Base-by-base conservation (phyloP, 495 filamentous ascomycete species). In the Penicillium pancosmium region DNA sequence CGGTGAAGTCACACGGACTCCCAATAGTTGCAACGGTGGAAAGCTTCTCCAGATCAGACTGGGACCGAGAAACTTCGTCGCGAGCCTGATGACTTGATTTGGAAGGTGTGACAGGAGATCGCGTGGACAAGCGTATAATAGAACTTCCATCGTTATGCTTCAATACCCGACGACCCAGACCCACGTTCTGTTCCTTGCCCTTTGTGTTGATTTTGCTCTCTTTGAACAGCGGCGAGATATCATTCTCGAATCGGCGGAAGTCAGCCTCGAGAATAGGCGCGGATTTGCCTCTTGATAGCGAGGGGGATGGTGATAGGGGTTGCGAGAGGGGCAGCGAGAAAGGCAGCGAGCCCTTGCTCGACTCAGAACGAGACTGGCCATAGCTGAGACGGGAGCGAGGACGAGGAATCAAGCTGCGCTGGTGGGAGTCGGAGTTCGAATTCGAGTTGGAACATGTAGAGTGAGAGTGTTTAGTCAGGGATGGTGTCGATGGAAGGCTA, bases 1-100 rank as follows among this genome's bases (percentile, higher is more conserved):
- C 7, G 11, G 47, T 31, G 15, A 41, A 46, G 21, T 66, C 60
- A 35, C 52, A 61, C 18, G 59, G 47, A 16, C 60, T 68, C 9
- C 61, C 61, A 12, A 25, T 31, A 13, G 44, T 54, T 52, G 46
- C 64, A 40, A 54, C 58, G 2, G 55, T 57, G 10, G 66, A 68
- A 41, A 53, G 18, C 9, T 33, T 61, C 33, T 61, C 57, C 21
- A 38, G 27, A 23, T 50, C 48, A 16, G 21, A 21, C 47, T 16
- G 16, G 41, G 7, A 2, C n/a, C 16, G 41, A 44, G 12, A 13
- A 23, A 41, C 34, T 49, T 23, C 21, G 13, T 33, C 36, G 19
- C 2, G 46, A 9, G 21, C 46, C 23, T 18, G 5, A n/a, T 19
- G 48, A 27, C 31, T 18, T 31, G 31, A 10, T 38, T 52, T 52